phyloP scores from a whole-genome alignment of 371 early-diverging fungal genomes.

The Dinochytrium kinnereticum region DNA sequence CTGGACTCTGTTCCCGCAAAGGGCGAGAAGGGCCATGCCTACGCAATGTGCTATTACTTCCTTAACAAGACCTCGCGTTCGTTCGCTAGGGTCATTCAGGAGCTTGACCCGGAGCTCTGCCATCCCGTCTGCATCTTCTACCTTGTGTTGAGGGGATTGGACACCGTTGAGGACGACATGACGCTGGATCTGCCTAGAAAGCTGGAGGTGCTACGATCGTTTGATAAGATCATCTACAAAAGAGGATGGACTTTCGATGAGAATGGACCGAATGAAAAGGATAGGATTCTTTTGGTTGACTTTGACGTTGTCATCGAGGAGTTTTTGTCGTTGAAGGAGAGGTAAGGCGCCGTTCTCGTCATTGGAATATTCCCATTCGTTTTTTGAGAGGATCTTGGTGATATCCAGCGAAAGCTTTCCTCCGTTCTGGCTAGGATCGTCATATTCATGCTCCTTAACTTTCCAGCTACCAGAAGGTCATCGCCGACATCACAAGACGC shows the following conservation, averaged over 20 bases:
- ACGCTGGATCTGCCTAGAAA: constrained; percentile 79
- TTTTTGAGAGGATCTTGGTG: too few species aligned
- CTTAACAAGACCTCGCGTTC: constrained; percentile 92
- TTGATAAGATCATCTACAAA: constrained; percentile 80
- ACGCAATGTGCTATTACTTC: constrained; percentile 80
- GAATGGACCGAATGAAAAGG: constrained; percentile 92
- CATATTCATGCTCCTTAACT: not conserved
- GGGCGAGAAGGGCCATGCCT: constrained; percentile 26
- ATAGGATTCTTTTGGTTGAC: constrained; percentile 82
- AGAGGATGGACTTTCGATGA: constrained; percentile 87
- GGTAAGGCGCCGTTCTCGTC: constrained; percentile 49
- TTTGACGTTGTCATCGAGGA: constrained; percentile 90
- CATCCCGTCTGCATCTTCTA: constrained; percentile 79
- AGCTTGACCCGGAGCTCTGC: constrained; percentile 81
- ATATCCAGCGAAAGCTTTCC: too few species aligned
- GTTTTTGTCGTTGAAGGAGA: constrained; percentile 77
- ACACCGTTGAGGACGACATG: constrained; percentile 99
- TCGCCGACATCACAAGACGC: constrained; percentile 85
- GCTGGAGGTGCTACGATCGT: constrained; percentile 71
- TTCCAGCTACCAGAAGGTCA: constrained; percentile 76
- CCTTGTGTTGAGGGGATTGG: constrained; percentile 89
- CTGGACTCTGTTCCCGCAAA: constrained; percentile 49
- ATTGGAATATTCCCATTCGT: too few species aligned
- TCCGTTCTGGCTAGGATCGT: not conserved
- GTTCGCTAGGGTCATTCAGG: constrained; percentile 94